phyloP scores from a whole-genome alignment of 768 basidiomycete species.

The Rhodotorula toruloides region DNA sequence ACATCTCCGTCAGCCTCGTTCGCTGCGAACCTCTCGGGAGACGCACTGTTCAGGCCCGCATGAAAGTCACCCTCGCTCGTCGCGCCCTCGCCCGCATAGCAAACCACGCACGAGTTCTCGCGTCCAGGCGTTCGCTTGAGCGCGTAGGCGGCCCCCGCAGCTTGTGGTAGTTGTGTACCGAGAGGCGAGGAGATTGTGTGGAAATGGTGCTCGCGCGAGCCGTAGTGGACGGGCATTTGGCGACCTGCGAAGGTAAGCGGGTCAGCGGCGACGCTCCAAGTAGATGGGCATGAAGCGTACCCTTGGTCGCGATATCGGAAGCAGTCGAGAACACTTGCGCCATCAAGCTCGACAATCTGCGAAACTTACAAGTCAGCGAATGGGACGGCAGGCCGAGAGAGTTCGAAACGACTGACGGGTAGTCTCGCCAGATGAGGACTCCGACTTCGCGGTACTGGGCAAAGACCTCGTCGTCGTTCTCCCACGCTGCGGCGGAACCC shows the following conservation, averaged over 20 bases:
- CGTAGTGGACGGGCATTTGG: conserved; percentile 62
- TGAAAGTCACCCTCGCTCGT: conserved; percentile 95
- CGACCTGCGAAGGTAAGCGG: conserved; percentile 15
- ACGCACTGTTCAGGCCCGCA: conserved; percentile 62
- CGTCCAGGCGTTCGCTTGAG: conserved; percentile 67
- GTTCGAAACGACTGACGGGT: conserved; percentile 46
- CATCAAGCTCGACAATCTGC: conserved; percentile 66
- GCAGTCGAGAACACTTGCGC: conserved; percentile 84
- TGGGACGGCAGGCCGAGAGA: background rate
- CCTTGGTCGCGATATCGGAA: conserved; percentile 72
- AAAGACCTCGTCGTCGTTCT: conserved; percentile 78
- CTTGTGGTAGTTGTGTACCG: conserved; percentile 81
- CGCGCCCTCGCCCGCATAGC: conserved; percentile 86
- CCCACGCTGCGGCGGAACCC: conserved; percentile 72
- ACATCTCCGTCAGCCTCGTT: no score
- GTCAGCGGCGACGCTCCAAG: background rate
- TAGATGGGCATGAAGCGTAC: conserved; percentile 50
- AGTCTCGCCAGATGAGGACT: conserved; percentile 82
- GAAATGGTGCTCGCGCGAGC: conserved; percentile 75
- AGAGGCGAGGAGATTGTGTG: conserved; percentile 91
- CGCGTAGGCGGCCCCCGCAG: conserved; percentile 86
- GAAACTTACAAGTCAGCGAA: no score
- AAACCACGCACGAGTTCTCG: conserved; percentile 70
- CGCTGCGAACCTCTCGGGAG: no score
- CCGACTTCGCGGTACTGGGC: conserved; percentile 82